Conservation (phyloP, 2,329 filamentous ascomycete species). For the Aspergillus sp. region DNA sequence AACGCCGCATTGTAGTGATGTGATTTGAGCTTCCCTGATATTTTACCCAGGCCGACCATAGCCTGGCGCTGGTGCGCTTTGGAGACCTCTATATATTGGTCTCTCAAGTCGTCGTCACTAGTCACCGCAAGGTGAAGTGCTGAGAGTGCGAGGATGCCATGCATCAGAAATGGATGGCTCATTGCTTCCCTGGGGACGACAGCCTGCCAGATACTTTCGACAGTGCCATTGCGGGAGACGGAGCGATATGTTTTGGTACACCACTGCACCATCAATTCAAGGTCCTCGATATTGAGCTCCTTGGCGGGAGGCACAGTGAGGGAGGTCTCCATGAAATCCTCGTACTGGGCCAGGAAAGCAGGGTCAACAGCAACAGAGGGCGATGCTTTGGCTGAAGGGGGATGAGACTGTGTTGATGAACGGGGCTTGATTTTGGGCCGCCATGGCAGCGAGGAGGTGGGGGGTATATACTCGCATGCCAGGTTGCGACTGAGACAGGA, state of each 20-base stretch:
- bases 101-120: slow-evolving; percentile 16
- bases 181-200: slow-evolving; percentile 32
- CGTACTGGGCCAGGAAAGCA: slow-evolving; percentile 6
- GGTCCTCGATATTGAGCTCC: slow-evolving; percentile 28
- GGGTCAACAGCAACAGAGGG: slow-evolving; percentile 11
- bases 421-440: slow-evolving; percentile 10
- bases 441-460: slow-evolving; percentile 15
- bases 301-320: background rate
- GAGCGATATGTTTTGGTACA: slow-evolving; percentile 34
- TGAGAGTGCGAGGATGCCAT: slow-evolving; percentile 37
- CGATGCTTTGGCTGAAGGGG: slow-evolving; percentile 9
- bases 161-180: slow-evolving; percentile 30
- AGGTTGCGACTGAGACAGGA: slow-evolving; percentile 16
- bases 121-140: slow-evolving; percentile 32
- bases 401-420: slow-evolving; percentile 11
- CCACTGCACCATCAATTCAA: slow-evolving; percentile 39
- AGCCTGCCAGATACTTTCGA: slow-evolving; percentile 33
- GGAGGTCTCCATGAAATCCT: slow-evolving; percentile 11
- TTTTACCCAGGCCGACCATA: slow-evolving; percentile 24
- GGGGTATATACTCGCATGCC: slow-evolving; percentile 15
- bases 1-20: slow-evolving; percentile 38
- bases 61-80: slow-evolving; percentile 29
- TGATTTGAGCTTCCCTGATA: slow-evolving; percentile 20
- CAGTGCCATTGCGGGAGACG: slow-evolving; percentile 24
- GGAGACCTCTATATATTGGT: slow-evolving; percentile 28